phyloP scores from a whole-genome alignment of 495 filamentous ascomycete species.

The Lasiosphaeria ovina region DNA sequence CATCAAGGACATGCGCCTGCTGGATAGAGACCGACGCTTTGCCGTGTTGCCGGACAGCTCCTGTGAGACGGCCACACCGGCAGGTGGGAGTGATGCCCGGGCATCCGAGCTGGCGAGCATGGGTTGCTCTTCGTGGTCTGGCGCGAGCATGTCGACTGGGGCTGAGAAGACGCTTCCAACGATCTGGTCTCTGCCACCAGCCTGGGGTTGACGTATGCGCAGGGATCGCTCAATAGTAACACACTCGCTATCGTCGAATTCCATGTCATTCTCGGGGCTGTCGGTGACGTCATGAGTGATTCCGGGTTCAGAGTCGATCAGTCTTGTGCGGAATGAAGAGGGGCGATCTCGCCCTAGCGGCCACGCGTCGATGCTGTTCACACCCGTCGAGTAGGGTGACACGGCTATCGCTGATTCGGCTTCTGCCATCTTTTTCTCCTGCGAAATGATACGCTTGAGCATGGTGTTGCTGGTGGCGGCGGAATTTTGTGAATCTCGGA shows the following conservation, averaged over 20 bases:
- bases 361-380: not conserved
- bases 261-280: conserved; percentile 8
- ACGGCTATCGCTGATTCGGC: not conserved
- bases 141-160: conserved; percentile 8
- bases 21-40: not conserved
- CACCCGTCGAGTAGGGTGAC: not conserved
- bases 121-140: not conserved
- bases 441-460: not conserved
- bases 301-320: conserved; percentile 11
- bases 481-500: too few relatives aligned
- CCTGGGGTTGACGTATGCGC: not conserved
- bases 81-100: too few relatives aligned
- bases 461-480: too few relatives aligned
- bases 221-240: conserved; percentile 18
- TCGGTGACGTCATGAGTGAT: conserved; percentile 3
- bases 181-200: too few relatives aligned
- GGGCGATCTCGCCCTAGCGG: conserved; percentile 12
- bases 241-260: conserved; percentile 23
- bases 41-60: not conserved
- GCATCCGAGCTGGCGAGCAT: not conserved
- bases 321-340: conserved; percentile 16
- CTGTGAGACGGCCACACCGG: too few relatives aligned
- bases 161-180: not conserved
- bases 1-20: conserved; percentile 15
- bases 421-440: not conserved